Conservation (phyloP, 331 rosid genomes). For the Quercus lobata region DNA sequence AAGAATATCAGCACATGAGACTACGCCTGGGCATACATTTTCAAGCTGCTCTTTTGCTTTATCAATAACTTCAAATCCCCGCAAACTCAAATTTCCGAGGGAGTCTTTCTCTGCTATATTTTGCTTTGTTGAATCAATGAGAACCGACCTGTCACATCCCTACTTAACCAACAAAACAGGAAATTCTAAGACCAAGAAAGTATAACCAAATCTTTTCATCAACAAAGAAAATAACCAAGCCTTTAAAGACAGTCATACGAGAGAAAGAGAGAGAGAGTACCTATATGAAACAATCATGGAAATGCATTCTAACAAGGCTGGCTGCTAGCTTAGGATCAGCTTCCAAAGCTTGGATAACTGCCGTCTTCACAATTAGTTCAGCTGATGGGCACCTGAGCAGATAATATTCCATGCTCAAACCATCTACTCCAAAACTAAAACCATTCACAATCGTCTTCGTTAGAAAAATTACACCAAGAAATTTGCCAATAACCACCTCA, state of each 20-base stretch:
- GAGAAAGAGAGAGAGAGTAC: conserved; percentile 20
- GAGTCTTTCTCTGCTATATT: conserved; percentile 90
- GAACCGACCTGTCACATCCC: conserved; percentile 82
- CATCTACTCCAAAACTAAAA: conserved; percentile 27
- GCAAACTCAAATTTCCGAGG: conserved; percentile 75
- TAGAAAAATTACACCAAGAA: conserved; percentile 20
- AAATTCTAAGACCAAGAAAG: background rate
- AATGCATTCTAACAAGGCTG: conserved; percentile 73
- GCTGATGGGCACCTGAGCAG: conserved; percentile 56
- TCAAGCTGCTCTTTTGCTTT: conserved; percentile 62
- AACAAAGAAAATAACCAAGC: no score
- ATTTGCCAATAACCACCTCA: conserved; percentile 31
- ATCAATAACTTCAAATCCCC: conserved; percentile 76
- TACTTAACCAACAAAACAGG: conserved; percentile 6
- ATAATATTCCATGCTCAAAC: conserved; percentile 61
- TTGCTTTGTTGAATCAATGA: conserved; percentile 60
- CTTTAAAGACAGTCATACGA: background rate
- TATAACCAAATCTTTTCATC: background rate
- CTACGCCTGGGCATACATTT: conserved; percentile 64
- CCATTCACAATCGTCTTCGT: conserved; percentile 32
- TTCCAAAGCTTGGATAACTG: conserved; percentile 48
- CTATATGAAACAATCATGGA: conserved; percentile 84
- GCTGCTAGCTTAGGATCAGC: conserved; percentile 79
- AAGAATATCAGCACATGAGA: conserved; percentile 79
- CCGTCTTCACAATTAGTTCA: conserved; percentile 45